Conservation (phyloP, 352 stramenopile genomes). For the Phytophthora macrochlamydospora region DNA sequence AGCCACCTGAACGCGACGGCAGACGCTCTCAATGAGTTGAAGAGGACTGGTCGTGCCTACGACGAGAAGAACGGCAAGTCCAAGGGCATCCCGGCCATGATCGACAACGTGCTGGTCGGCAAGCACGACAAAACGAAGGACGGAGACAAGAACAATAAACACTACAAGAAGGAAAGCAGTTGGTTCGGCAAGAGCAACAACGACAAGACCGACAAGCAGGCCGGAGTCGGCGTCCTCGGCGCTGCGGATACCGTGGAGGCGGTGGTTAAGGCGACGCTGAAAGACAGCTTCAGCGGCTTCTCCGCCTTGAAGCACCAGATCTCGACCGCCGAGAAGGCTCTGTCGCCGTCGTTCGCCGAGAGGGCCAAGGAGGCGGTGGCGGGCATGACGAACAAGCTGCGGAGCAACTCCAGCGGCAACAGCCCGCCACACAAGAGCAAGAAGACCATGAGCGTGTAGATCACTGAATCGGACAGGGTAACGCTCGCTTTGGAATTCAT, state of each 20-base stretch:
- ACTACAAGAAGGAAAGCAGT: constrained; percentile 3
- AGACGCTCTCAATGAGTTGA: constrained; percentile 40
- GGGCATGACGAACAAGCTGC: constrained; percentile 21
- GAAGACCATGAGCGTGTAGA: constrained; percentile 12
- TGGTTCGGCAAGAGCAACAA: constrained; percentile 11
- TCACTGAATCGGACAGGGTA: neutral
- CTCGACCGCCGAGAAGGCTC: constrained; percentile 16
- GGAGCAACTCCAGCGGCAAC: constrained; percentile 5
- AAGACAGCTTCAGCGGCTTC: constrained; percentile 30
- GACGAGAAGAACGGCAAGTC: constrained; percentile 30
- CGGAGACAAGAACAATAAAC: constrained; percentile 2
- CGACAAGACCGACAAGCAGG: neutral
- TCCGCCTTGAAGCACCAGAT: constrained; percentile 33
- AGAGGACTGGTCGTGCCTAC: constrained; percentile 28
- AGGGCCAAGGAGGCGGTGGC: constrained; percentile 26
- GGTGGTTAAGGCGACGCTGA: constrained; percentile 29
- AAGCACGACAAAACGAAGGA: constrained; percentile 14
- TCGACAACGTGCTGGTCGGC: constrained; percentile 10
- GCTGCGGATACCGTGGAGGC: constrained; percentile 25
- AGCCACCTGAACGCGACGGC: constrained; percentile 30
- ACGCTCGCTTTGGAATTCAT: neutral
- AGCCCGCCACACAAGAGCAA: constrained; percentile 11
- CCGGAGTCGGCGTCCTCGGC: neutral
- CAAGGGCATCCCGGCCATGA: constrained; percentile 14
- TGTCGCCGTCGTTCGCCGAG: constrained; percentile 25